Conservation (phyloP, 805 yeast species). For the Vanderwaltozyma polyspora region DNA sequence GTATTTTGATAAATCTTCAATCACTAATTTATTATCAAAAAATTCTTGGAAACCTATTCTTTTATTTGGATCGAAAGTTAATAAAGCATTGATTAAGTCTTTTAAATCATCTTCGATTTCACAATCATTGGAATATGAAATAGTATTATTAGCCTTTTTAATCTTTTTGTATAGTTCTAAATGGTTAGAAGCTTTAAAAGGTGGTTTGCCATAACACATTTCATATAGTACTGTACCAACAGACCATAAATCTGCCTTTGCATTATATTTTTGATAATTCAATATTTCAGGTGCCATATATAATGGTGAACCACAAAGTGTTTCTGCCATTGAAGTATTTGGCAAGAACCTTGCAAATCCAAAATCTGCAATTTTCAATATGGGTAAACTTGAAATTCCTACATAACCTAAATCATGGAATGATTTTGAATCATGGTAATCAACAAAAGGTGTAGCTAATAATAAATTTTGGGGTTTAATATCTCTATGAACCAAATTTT, state of each 20-base stretch:
- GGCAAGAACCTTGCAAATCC: conserved; percentile 96
- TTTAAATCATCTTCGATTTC: conserved; percentile 56
- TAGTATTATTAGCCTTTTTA: conserved; percentile 67
- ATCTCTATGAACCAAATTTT: conserved; percentile 84
- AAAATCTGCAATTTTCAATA: conserved; percentile 89
- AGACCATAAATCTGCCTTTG: conserved; percentile 96
- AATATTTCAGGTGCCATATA: conserved; percentile 98
- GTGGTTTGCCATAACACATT: conserved; percentile 94
- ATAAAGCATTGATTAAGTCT: conserved; percentile 58
- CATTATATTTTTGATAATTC: conserved; percentile 89
- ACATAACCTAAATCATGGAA: conserved; percentile 49
- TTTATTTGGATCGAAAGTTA: conserved; percentile 77
- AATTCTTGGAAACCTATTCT: conserved; percentile 84
- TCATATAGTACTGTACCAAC: conserved; percentile 94
- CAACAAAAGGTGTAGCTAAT: conserved; percentile 67
- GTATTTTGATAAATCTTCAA: conserved; percentile 34
- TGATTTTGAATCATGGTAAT: conserved; percentile 36
- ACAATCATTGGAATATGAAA: conserved; percentile 61
- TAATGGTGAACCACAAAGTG: conserved; percentile 92
- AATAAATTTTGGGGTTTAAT: conserved; percentile 76
- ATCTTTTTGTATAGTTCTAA: conserved; percentile 80
- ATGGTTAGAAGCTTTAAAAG: conserved; percentile 88
- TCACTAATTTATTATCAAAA: conserved; percentile 61
- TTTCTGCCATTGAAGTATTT: conserved; percentile 87
- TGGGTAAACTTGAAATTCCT: conserved; percentile 83